Conservation (phyloP, 208 protist species). For the Angomonas deanei region DNA sequence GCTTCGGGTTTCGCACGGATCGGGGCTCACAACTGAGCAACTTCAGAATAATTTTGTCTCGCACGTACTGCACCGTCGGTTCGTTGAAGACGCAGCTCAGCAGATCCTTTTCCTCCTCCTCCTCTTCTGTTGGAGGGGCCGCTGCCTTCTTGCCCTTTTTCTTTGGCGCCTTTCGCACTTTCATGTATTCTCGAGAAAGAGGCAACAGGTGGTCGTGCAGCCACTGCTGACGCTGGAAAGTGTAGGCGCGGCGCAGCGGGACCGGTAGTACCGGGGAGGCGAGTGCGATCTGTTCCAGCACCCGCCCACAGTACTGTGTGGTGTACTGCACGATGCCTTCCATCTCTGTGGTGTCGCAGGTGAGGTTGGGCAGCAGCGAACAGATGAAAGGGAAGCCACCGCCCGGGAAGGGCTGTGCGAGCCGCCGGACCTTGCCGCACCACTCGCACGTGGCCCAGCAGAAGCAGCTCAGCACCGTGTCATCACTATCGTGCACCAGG, state of each 20-base stretch:
- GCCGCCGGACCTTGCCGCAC: constrained; percentile 75
- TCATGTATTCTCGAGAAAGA: no score
- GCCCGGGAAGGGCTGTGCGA: constrained; percentile 73
- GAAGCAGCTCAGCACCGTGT: constrained; percentile 48
- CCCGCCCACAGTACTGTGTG: constrained; percentile 11
- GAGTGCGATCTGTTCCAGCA: constrained; percentile 23
- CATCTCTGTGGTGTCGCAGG: constrained; percentile 51
- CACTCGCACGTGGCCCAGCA: constrained; percentile 75
- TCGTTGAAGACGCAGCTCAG: background rate
- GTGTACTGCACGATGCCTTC: constrained; percentile 34
- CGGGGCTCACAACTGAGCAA: background rate
- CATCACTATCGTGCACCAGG: constrained; percentile 22
- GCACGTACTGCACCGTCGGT: background rate
- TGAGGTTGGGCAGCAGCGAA: constrained; percentile 29
- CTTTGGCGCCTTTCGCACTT: no score
- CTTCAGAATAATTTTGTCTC: background rate
- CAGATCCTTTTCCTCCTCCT: background rate
- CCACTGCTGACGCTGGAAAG: background rate
- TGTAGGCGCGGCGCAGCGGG: constrained; percentile 14
- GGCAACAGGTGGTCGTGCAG: background rate
- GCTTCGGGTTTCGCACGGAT: background rate
- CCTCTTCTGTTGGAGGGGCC: background rate
- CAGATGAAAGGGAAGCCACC: constrained; percentile 80
- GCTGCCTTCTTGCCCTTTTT: background rate
- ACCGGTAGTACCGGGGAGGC: constrained; percentile 28